These are phyloP conservation scores for Populus hybrid DNA, from an alignment of 441 rosid species.

Conservation along the genomic window DNA sequence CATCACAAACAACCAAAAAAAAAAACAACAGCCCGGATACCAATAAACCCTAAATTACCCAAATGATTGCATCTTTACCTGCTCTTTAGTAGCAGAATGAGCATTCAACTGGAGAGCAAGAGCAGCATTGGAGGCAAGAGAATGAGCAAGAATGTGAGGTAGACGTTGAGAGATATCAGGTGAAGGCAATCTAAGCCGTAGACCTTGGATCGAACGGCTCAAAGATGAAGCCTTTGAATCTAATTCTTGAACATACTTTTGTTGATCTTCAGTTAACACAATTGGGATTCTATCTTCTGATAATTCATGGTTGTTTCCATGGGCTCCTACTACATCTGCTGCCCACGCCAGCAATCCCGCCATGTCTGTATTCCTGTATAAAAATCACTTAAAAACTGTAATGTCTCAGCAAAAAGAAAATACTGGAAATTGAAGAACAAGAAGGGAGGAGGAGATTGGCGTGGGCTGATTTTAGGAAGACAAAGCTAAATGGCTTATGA, in stretches of 20 bases:
- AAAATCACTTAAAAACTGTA: neutral
- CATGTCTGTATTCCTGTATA: slow-evolving; percentile 26
- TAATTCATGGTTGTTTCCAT: slow-evolving; percentile 45
- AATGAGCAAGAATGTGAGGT: slow-evolving; percentile 88
- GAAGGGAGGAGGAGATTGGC: neutral
- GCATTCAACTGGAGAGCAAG: slow-evolving; percentile 87
- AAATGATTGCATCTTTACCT: slow-evolving; percentile 31
- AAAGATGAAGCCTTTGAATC: slow-evolving; percentile 65
- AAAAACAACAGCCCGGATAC: neutral
- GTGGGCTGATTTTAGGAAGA: neutral
- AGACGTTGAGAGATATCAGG: slow-evolving; percentile 86
- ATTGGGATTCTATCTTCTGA: slow-evolving; percentile 37
- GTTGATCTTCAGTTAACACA: slow-evolving; percentile 56
- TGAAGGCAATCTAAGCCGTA: slow-evolving; percentile 79
- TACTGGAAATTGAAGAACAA: neutral
- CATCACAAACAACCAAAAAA: neutral
- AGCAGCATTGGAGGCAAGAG: slow-evolving; percentile 85
- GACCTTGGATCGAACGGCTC: slow-evolving; percentile 77
- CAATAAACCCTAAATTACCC: neutral
- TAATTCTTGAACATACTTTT: slow-evolving; percentile 57
- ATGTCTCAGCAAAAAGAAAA: neutral
- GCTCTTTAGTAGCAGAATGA: slow-evolving; percentile 90
- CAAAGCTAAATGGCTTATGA: neutral
- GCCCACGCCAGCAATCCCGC: slow-evolving; percentile 89
- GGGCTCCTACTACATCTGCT: slow-evolving; percentile 73